These are phyloP conservation scores for Torulaspora pretoriensis DNA, from an alignment of 1,139 yeast species.

Conservation along the genomic window DNA sequence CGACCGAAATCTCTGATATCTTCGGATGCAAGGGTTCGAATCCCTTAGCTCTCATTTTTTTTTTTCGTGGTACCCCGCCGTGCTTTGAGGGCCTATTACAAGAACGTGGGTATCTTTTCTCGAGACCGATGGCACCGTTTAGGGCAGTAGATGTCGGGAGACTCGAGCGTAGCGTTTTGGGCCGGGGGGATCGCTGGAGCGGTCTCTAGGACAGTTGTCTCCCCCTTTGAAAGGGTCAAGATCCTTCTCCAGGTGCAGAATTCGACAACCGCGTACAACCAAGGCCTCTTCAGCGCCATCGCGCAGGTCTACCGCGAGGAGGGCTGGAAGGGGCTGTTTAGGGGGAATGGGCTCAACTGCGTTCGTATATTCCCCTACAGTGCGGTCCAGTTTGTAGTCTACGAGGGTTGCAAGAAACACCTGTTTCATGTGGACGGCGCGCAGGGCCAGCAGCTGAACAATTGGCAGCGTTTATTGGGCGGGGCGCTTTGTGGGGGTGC, in stretches of 20 bases:
- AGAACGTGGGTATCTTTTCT: neutral
- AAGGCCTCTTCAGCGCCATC: conserved; percentile 74
- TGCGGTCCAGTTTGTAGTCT: conserved; percentile 90
- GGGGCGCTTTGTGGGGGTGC: conserved; percentile 82
- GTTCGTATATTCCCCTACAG: conserved; percentile 87
- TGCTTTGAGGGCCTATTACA: neutral
- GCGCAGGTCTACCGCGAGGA: conserved; percentile 80
- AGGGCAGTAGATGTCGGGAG: conserved; percentile 42
- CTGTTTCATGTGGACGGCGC: conserved; percentile 40
- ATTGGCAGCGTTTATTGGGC: conserved; percentile 59
- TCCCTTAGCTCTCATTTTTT: conserved; percentile 30
- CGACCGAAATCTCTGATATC: conserved; percentile 26
- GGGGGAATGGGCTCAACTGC: conserved; percentile 91
- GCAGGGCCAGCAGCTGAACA: conserved; percentile 40
- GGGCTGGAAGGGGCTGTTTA: conserved; percentile 80
- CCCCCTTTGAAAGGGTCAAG: conserved; percentile 93
- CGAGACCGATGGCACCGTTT: neutral
- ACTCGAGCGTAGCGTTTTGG: conserved; percentile 58
- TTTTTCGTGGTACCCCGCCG: conserved; percentile 4
- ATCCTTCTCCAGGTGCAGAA: conserved; percentile 88
- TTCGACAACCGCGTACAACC: conserved; percentile 49
- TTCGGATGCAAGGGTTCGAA: conserved; percentile 32
- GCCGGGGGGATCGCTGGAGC: conserved; percentile 91
- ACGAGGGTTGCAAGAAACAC: conserved; percentile 61
- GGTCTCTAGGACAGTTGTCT: conserved; percentile 83